These are phyloP conservation scores for Tremella yokohamensis DNA, from an alignment of 768 basidiomycete genomes.

Conservation along the genomic window DNA sequence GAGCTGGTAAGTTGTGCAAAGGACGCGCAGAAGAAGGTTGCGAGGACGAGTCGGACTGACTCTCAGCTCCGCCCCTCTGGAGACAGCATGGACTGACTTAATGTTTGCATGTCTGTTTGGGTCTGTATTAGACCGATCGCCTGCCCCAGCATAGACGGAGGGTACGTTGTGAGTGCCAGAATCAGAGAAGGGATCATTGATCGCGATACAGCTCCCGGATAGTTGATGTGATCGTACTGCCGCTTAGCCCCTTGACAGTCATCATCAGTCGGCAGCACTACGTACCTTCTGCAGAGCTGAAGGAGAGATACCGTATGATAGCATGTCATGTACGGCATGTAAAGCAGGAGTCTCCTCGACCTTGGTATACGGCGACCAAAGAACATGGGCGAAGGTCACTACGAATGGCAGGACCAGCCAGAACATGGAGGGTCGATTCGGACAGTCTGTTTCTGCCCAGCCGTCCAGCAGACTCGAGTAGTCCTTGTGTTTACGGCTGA, in stretches of 20 bases:
- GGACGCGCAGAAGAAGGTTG: conserved; percentile 61
- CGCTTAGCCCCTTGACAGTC: conserved; percentile 4
- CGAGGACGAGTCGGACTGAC: conserved; percentile 71
- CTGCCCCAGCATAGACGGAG: conserved; percentile 56
- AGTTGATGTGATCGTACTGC: conserved; percentile 85
- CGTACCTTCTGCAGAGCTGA: too few relatives aligned
- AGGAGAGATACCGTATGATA: conserved; percentile 62
- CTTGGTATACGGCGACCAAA: conserved; percentile 83
- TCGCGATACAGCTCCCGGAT: conserved; percentile 85
- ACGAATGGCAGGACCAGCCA: conserved; percentile 16
- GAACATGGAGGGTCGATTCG: too few relatives aligned
- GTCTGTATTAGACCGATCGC: conserved; percentile 54
- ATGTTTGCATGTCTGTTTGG: conserved; percentile 68
- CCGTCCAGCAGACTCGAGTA: too few relatives aligned
- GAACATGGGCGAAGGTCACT: conserved; percentile 57
- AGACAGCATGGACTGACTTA: conserved; percentile 55
- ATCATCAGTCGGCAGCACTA: background rate
- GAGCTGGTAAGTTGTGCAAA: conserved; percentile 65
- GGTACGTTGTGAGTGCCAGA: conserved; percentile 61
- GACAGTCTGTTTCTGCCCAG: too few relatives aligned
- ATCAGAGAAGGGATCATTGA: conserved; percentile 75
- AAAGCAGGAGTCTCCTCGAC: conserved; percentile 97
- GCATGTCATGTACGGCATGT: conserved; percentile 81
- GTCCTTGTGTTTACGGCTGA: too few relatives aligned
- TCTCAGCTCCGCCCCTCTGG: background rate